Evolutionary conservation across 139 green algal genomes (phyloP).

Genomic region (Mychonastes homosphaera): DNA sequence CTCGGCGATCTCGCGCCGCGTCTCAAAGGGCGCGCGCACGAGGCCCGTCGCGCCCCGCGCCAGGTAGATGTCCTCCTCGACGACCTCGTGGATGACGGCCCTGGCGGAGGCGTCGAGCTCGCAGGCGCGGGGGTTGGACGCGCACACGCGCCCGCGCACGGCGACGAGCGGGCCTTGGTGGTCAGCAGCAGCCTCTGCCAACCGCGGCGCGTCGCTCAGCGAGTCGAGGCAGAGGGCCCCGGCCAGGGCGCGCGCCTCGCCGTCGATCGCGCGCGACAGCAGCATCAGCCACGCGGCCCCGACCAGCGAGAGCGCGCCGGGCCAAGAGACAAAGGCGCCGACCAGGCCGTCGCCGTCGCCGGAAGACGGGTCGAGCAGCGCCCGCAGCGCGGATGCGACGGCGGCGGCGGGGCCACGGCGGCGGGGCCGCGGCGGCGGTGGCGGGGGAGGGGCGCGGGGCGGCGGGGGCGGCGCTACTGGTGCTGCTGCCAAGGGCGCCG

Average conservation of each 20-base stretch:
- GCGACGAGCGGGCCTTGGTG: no score
- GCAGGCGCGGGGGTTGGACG: slow-evolving; percentile 21
- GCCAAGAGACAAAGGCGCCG: neutral
- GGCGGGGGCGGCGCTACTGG: no score
- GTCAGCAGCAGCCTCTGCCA: neutral
- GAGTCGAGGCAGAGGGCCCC: neutral
- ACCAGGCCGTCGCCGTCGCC: no score
- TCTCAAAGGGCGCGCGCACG: slow-evolving; percentile 21
- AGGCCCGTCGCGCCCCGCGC: neutral
- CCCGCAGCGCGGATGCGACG: no score
- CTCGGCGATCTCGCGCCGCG: slow-evolving; percentile 6
- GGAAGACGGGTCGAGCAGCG: no score
- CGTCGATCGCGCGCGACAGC: neutral
- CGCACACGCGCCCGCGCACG: slow-evolving; percentile 29
- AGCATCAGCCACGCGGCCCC: neutral
- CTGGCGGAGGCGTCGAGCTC: slow-evolving; percentile 30
- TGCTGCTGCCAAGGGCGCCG: no score
- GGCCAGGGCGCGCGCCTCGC: neutral
- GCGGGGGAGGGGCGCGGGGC: no score
- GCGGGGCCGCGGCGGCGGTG: no score
- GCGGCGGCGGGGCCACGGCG: no score
- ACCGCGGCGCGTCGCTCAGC: neutral
- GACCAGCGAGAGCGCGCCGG: neutral
- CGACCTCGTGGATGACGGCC: slow-evolving; percentile 14
- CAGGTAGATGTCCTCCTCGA: neutral